Percentiles rank a stretch among this genome's conserved stretches.
phyloP scores from a whole-genome alignment of 306 rosid species.

The Glycyrrhiza uralensis region DNA sequence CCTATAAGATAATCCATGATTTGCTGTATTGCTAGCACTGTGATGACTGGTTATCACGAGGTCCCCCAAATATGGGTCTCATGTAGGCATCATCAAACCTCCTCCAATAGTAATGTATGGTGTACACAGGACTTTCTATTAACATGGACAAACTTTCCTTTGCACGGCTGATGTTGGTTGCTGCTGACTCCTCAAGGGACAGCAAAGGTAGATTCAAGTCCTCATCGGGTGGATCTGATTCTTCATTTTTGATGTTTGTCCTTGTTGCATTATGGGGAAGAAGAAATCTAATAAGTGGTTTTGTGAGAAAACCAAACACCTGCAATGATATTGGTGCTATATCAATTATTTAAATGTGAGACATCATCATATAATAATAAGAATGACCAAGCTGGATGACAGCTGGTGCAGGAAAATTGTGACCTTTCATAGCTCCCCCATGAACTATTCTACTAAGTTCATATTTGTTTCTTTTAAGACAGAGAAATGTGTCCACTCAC shows the following conservation, averaged over 20 bases:
- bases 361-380: neutral
- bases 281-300: constrained; percentile 63
- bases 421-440: neutral
- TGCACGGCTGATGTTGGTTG: constrained; percentile 64
- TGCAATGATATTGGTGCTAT: constrained; percentile 26
- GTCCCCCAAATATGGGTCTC: constrained; percentile 94
- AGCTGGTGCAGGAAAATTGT: neutral
- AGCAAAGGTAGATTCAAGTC: constrained; percentile 65
- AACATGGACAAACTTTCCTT: constrained; percentile 72
- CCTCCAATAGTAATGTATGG: constrained; percentile 81
- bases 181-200: constrained; percentile 65
- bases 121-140: constrained; percentile 72
- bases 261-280: constrained; percentile 43
- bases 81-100: constrained; percentile 78
- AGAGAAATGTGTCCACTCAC: constrained; percentile 37
- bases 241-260: constrained; percentile 15
- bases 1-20: neutral
- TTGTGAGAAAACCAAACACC: constrained; percentile 82
- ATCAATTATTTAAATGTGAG: neutral
- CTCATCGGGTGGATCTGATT: constrained; percentile 30
- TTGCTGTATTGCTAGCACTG: constrained; percentile 24
- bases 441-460: neutral
- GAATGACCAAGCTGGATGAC: constrained; percentile 8
- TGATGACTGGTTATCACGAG: constrained; percentile 21
- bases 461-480: neutral